Evolutionary conservation across 202 grass and related monocot genomes (phyloP), one percentile per base, ranked within the genome.

Genomic region (Brachypodium distachyon): DNA sequence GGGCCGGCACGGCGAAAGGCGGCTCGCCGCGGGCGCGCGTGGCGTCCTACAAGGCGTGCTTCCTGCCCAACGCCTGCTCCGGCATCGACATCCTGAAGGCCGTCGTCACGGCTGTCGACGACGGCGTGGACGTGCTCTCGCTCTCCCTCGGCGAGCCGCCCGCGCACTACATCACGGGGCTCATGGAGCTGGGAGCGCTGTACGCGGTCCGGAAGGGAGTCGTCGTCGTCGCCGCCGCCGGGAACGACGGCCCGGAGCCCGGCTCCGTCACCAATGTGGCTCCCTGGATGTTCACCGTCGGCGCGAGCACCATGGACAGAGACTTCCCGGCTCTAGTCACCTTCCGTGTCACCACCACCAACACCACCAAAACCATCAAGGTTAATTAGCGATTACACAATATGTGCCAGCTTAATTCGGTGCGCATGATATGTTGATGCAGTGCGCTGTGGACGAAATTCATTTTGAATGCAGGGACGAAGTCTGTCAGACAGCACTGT

Each of bases 41-140:
- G 65, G 93, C 83, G 26, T 31, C 81, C 18, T 97, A 97, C 85
- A 97, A 91, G 86, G 90, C 76, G 39, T 87, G 85, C 73, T 87
- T 34, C 73, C 25, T 3, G 13, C 1, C 5, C 37, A n/a, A n/a
- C 5, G 79, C 79, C 0, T 87, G 85, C 67, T 78, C 79, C 49
- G 10, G 50, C 57, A 0, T 73, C 23, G 85, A 87, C 79, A 3
- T 87, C 58, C 67, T 87, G 17, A 67, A 66, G 13, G 85, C 79
- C 73, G 18, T 78, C 0, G 0, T 77, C 13, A 3, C 22, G 13
- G 73, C 58, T 39, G 73, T 82, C 42, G 13, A 2, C 0, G 85
- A 87, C 79, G 85, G 79, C 73, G 79, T 82, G 16, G 23, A 89
- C 77, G 64, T 85, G 40, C 23, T 81, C 32, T 89, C 82, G 4